Percentiles rank a stretch among this genome's conserved stretches.
Evolutionary conservation across 225 moss, liverwort and hornwort species (phyloP).

Genomic region (Thuidium tamariscinum): DNA sequence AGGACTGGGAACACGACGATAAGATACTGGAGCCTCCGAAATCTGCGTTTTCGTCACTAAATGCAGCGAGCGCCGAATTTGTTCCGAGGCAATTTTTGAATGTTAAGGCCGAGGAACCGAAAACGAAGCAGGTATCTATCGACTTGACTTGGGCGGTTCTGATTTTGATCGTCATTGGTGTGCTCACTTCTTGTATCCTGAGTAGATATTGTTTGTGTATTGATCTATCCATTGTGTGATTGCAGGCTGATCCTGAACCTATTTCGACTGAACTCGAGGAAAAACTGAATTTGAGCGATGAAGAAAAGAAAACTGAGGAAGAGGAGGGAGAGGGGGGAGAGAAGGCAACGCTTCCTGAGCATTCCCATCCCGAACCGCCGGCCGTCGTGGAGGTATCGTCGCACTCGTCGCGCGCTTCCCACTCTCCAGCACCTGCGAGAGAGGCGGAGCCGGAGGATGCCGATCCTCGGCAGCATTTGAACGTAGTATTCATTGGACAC

Average conservation of each 20-base stretch:
- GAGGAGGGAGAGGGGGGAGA: neutral
- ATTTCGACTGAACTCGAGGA: slow-evolving; percentile 1
- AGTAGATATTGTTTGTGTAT: neutral
- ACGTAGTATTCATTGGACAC: slow-evolving; percentile 87
- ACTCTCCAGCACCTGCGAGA: neutral
- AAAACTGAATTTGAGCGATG: slow-evolving; percentile 1
- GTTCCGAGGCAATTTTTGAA: neutral
- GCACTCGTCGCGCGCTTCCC: neutral
- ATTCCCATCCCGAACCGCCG: neutral
- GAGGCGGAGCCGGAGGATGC: neutral
- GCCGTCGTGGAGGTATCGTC: neutral
- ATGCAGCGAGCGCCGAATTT: slow-evolving; percentile 7
- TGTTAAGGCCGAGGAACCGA: neutral
- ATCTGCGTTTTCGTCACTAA: neutral
- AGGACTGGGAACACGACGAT: slow-evolving; percentile 19
- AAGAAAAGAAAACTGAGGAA: neutral
- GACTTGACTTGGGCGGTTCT: neutral
- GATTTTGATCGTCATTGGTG: neutral
- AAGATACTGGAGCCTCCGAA: slow-evolving; percentile 13
- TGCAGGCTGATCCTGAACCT: slow-evolving; percentile 4
- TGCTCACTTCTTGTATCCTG: neutral
- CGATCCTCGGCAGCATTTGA: slow-evolving; percentile 61
- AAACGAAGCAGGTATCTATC: neutral
- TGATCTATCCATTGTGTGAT: neutral
- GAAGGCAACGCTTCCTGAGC: neutral